Evolutionary conservation across 1,284 basidiomycete species (phyloP), one percentile per base, ranked within the genome.

Genomic region (Meripilus lineatus): DNA sequence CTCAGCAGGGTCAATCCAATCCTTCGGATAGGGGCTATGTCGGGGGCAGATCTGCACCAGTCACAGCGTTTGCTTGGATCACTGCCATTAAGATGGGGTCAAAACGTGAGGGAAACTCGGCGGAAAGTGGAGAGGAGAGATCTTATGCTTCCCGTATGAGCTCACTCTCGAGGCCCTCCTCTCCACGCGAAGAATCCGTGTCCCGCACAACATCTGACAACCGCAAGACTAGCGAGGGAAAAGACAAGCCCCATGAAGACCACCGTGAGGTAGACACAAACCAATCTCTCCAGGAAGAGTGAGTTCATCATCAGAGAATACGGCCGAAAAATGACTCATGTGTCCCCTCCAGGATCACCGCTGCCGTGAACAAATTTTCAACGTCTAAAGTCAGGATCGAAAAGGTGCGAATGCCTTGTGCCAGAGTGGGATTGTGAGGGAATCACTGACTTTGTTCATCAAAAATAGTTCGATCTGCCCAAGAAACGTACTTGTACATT

Each of bases 271-370:
- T 64, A 1, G 71, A 72, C 22, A 66, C 66, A 25, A 62, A 64
- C 14, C 81, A 83, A 49, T 77, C 74, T 28, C 66, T 93, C 47
- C 85, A 88, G 51, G 89, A 93, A 48, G 90, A 93, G 85, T 88
- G 50, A 53, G 82, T 67, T 7, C 22, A 21, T 42, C 21, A 35
- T 23, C 24, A 11, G 10, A 15, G 22, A 18, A n/a, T 26, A 10
- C 28, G 28, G 28, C n/a, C 10, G 18, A 3, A 14, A 30, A 3
- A 15, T 45, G 7, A 18, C 24, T 46, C 18, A 47, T 50, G 10
- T n/a, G 25, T 39, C n/a, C 28, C 42, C 14, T 25, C 1, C 45
- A 90, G 87, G 58, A 84, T 95, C 46, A 88, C 88, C 1, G 74
- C 79, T 14, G 89, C 89, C 4, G 71, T 88, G 34, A 83, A 77